These are phyloP conservation scores for Flaveria floridana DNA, from an alignment of 140 eudicot species.

Conservation along the genomic window DNA sequence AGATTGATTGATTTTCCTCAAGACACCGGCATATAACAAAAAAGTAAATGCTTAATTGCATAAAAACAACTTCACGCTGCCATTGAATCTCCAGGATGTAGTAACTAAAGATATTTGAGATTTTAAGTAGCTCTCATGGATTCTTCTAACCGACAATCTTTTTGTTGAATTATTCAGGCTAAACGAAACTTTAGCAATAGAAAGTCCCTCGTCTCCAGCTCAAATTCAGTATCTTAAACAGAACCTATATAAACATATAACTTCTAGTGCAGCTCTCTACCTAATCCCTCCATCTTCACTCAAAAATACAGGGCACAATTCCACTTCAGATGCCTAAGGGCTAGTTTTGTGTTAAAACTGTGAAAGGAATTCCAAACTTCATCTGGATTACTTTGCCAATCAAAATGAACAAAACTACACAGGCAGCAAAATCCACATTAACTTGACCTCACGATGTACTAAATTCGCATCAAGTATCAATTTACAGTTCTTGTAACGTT, in stretches of 20 bases:
- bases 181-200: conserved; percentile 24
- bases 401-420: conserved; percentile 6
- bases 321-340: conserved; percentile 12
- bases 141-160: conserved; percentile 14
- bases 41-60: conserved; percentile 6
- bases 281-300: conserved; percentile 10
- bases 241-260: conserved; percentile 11
- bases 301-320: not conserved
- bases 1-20: not conserved
- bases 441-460: conserved; percentile 6
- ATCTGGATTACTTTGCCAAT: not conserved
- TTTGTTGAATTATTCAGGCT: conserved; percentile 5
- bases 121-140: not conserved
- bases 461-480: conserved; percentile 9
- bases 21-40: not conserved
- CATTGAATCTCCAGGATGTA: not conserved
- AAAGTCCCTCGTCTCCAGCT: conserved; percentile 12
- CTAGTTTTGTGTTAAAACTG: conserved; percentile 1
- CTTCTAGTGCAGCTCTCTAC: conserved; percentile 11
- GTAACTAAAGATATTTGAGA: not conserved
- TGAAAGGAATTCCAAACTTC: not conserved
- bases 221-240: not conserved
- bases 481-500: not conserved
- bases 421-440: conserved; percentile 19
- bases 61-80: not conserved